Evolutionary conservation across 2,329 filamentous ascomycete species (phyloP), one percentile per base, ranked within the genome.

Genomic region (Fusarium keratoplasticum): DNA sequence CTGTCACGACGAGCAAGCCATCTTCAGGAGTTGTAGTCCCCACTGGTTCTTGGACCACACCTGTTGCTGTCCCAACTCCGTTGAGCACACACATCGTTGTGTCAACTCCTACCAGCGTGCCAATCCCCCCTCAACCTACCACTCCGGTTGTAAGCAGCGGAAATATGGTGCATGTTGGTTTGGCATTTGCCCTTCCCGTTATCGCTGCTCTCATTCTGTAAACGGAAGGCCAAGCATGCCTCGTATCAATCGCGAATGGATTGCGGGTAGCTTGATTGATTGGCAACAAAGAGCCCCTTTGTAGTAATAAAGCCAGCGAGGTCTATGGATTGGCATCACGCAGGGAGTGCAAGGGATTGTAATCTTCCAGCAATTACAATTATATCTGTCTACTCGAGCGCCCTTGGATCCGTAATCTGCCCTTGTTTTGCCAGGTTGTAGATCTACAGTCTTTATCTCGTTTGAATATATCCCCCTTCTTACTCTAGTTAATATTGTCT

Each of bases 201-300:
- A 27, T 64, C n/a, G 14, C 73, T 29, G 72, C 72, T 58, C 27
- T 75, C 47, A 59, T 74, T 18, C 55, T 75, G 58, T 72, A 69
- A 25, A 69, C 18, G 27, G 10, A 52, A 14, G 27, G 25, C 25
- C 16, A 13, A 4, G 9, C 6, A 27, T 50, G 16, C 22, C 8
- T 27, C 25, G 18, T 29, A 16, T 25, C 9, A 8, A 44, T 22
- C 14, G 8, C 27, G 10, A 29, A 29, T 50, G 44, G 27, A 31
- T 47, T 25, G 22, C 10, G 16, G 22, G 14, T 16, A 47, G 13
- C 7, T 16, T 10, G 14, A 10, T 47, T 25, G 22, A 10, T 9
- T 47, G 27, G 25, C 2, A n/a, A 13, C 47, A 3, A 52, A 29
- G 47, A 14, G 27, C 27, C 18, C 18, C 50, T 9, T 33, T 14